Evolutionary conservation across 441 rosid genomes (phyloP), one percentile per base, ranked within the genome.

Genomic region (Arabidopsis hybrid): DNA sequence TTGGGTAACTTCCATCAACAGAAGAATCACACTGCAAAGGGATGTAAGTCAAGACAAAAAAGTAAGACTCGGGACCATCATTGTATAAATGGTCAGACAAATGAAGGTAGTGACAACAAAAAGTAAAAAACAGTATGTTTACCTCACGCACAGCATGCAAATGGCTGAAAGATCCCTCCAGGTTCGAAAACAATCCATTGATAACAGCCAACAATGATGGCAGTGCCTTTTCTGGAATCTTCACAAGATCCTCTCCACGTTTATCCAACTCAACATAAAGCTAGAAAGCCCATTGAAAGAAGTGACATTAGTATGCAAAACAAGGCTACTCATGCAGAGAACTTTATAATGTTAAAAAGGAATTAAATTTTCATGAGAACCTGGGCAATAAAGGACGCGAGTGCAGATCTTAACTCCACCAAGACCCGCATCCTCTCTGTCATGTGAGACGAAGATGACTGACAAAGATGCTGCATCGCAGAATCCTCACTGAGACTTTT

Each of bases 351-450:
- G 62, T 8, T 6, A 67, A 47, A 61, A 67, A 45, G 45, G 60
- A 68, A 61, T 1, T 12, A 7, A 47, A 35, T 0, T 12, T 45
- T 35, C 12, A 65, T 32, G 66, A 47, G 36, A 81, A 92, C 98
- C 99, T 92, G 89, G 11, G 97, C 97, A 78, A 95, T 83, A 78
- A 91, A 92, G 14, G 91, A 81, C 78, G 98, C 95, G 31, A 92
- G 85, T 3, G 84, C 85, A 72, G 79, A 83, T 86, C 92, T 89
- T 64, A 91, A 72, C 43, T 80, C 64, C 64, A 86, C 61, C 63
- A 95, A 82, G 61, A 84, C 89, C 78, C 80, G 69, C 46, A 88
- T 83, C 85, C 98, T 91, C 78, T 87, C 90, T 11, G 79, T 82
- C 75, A 95, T 87, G 74, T 89, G 84, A 68, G 81, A 82, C 46